phyloP scores from a whole-genome alignment of 768 basidiomycete genomes.

The Trametes maxima region DNA sequence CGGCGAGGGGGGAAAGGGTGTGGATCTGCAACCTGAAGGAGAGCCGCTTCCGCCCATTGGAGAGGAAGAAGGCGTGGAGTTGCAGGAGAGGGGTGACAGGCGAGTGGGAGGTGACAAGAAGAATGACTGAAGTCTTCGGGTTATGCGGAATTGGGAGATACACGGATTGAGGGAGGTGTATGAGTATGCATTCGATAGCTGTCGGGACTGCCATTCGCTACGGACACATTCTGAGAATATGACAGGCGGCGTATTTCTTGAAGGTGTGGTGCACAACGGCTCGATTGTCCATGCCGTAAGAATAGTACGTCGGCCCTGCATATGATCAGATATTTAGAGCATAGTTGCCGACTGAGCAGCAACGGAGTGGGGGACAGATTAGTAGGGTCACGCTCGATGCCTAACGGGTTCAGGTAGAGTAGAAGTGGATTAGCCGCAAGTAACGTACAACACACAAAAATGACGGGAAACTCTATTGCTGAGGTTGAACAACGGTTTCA shows the following conservation, averaged over 20 bases:
- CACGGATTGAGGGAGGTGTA: no score
- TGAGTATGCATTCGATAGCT: neutral
- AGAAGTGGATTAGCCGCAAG: no score
- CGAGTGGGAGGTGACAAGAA: constrained; percentile 4
- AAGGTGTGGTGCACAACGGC: neutral
- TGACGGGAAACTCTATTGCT: neutral
- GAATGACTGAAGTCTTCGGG: neutral
- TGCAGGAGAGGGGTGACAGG: constrained; percentile 6
- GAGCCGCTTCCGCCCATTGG: constrained; percentile 18
- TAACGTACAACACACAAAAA: neutral
- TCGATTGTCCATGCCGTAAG: no score
- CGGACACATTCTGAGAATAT: neutral
- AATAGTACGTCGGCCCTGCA: no score
- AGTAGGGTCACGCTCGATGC: no score
- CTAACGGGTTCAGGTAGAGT: no score
- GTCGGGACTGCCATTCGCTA: neutral
- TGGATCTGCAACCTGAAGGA: constrained; percentile 16
- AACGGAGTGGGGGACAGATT: no score
- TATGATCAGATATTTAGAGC: no score
- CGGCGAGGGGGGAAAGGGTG: constrained; percentile 23
- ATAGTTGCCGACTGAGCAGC: no score
- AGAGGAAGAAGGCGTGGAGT: constrained; percentile 8
- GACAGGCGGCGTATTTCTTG: neutral
- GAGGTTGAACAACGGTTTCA: neutral
- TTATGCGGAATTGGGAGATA: no score